Conservation (phyloP, 306 rosid species). For the Calophaca sinica region DNA sequence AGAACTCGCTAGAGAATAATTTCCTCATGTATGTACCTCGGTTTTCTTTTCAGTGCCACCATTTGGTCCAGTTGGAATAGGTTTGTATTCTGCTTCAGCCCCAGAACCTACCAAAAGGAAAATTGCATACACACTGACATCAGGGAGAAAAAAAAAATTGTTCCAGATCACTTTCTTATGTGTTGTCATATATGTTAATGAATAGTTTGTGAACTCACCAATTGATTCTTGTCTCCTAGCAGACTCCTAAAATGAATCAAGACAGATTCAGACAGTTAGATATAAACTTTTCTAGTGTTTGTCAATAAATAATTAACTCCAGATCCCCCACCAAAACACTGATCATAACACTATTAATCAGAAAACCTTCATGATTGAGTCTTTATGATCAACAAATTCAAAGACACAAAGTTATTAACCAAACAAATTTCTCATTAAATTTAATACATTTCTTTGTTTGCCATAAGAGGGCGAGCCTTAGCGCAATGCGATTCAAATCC, state of each 20-base stretch:
- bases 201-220: constrained; percentile 59
- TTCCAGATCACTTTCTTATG: not conserved
- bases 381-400: not conserved
- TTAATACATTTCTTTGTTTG: too few species aligned
- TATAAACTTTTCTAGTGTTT: not conserved
- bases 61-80: constrained; percentile 76
- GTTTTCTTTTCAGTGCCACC: constrained; percentile 42
- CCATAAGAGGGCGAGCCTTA: too few species aligned
- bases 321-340: not conserved
- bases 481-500: too few species aligned
- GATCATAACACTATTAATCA: not conserved
- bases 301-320: not conserved
- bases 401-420: not conserved
- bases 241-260: constrained; percentile 68
- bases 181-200: constrained; percentile 18
- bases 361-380: constrained; percentile 9
- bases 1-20: constrained; percentile 5
- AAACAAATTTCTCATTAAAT: not conserved
- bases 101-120: constrained; percentile 59
- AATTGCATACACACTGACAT: constrained; percentile 23
- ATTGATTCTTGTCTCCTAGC: constrained; percentile 58
- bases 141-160: not conserved
- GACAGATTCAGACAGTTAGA: constrained; percentile 47
- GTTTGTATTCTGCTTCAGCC: constrained; percentile 70
- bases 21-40: constrained; percentile 52